Evolutionary conservation across 805 yeast species (phyloP).

Genomic region (Candida nonsorbophila): DNA sequence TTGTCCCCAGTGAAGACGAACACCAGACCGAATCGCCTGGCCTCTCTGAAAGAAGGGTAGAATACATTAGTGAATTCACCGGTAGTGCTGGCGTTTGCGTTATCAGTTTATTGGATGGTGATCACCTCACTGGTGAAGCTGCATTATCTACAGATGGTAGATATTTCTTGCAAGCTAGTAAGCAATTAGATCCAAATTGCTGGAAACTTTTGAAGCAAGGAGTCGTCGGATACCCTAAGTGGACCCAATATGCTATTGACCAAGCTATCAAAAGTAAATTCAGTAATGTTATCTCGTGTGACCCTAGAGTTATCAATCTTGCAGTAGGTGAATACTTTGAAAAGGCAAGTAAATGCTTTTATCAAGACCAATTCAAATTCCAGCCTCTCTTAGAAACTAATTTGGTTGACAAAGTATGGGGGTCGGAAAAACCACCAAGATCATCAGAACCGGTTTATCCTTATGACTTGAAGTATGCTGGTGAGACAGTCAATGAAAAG

Average conservation of each 20-base stretch:
- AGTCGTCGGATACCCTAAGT: constrained; percentile 57
- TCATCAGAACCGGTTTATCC: constrained; percentile 28
- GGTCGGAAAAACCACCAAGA: constrained; percentile 25
- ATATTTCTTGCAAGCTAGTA: constrained; percentile 85
- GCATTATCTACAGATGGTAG: constrained; percentile 91
- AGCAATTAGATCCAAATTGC: constrained; percentile 63
- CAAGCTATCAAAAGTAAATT: constrained; percentile 48
- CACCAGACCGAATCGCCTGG: constrained; percentile 91
- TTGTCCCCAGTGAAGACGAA: constrained; percentile 84
- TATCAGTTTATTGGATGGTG: constrained; percentile 49
- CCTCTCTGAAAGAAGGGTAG: constrained; percentile 74
- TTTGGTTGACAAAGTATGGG: constrained; percentile 37
- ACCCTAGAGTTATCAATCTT: constrained; percentile 67
- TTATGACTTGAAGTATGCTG: constrained; percentile 24
- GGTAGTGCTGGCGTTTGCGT: constrained; percentile 94
- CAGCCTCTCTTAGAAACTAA: constrained; percentile 24
- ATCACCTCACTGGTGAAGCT: constrained; percentile 55
- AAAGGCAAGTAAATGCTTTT: constrained; percentile 13
- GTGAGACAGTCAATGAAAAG: constrained; percentile 26
- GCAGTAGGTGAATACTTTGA: constrained; percentile 39
- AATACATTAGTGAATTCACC: constrained; percentile 79
- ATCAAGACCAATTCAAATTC: constrained; percentile 20
- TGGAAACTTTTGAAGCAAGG: constrained; percentile 86
- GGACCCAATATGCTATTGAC: constrained; percentile 70
- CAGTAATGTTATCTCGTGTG: constrained; percentile 66